Base-by-base conservation (phyloP, 495 filamentous ascomycete species). In the Talaromyces liani region DNA sequence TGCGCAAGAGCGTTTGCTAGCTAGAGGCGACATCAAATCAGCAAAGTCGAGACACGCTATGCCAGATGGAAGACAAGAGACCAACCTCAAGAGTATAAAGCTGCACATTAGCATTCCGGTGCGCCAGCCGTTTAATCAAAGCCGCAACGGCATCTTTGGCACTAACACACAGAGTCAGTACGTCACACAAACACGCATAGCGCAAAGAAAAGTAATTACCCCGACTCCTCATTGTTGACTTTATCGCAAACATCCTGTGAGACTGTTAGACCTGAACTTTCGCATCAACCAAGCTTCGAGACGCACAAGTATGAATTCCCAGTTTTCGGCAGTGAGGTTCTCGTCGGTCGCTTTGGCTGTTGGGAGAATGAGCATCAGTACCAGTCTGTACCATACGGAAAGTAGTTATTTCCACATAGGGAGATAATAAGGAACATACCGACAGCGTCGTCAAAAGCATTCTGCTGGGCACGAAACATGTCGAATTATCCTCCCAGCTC, bases 91-190 rank as follows among this genome's bases (percentile, higher is more conserved):
- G 82, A 20, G 94, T 98, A 72, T 98, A 98, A 34, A 98, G 82
- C 77, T 98, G 94, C n/a, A 98, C 94, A 76, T 98, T 98, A 63
- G 94, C 94, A 77, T 98, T 98, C 65, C 94, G 86, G 77, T 98
- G 93, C 62, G 94, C 95, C 66, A 98, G 81, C 64, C 94, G 83
- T 78, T 97, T 98, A 74, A 98, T 98, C 82, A 98, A 83, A 64
- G 91, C 89, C 65, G 92, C 90, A 65, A 98, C 91, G 18, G 87
- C 92, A 79, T 98, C 93, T 77, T 96, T 96, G 59, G 92, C 83
- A 51, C 92, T 84, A 62, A 34, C 56, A 22, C 16, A 34, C 16
- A 27, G 31, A 47, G 51, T 73, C 36, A 73, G 72, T 61, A 73
- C n/a, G n/a, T n/a, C n/a, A n/a, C n/a, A n/a, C n/a, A n/a, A n/a